These are phyloP conservation scores for Umbelopsis vinacea DNA, from an alignment of 192 early-diverging fungal species.

Conservation along the genomic window DNA sequence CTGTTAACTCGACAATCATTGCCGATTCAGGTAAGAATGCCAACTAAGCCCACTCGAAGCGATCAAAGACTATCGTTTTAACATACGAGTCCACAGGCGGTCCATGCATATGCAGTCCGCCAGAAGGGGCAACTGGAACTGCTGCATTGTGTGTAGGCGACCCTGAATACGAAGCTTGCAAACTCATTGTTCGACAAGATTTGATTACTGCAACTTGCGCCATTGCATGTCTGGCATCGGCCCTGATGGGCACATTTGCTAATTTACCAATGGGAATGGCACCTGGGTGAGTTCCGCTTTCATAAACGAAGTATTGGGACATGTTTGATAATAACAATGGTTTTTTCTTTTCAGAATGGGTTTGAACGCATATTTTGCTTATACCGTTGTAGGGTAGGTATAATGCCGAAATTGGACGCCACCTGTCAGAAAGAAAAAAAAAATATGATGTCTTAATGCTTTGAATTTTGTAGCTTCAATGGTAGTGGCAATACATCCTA, in stretches of 20 bases:
- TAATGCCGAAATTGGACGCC: not conserved
- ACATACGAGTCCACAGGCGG: conserved; percentile 50
- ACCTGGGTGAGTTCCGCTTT: conserved; percentile 54
- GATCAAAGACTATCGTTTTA: not conserved
- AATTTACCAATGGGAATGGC: conserved; percentile 83
- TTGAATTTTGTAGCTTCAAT: conserved; percentile 45
- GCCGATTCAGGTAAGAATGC: conserved; percentile 51
- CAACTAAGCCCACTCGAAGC: not conserved
- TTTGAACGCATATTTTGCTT: conserved; percentile 83
- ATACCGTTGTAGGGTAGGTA: conserved; percentile 71
- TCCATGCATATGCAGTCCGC: conserved; percentile 67
- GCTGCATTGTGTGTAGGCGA: conserved; percentile 62
- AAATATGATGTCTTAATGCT: not conserved
- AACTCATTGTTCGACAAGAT: conserved; percentile 65
- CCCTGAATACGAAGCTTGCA: conserved; percentile 62
- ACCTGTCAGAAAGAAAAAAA: not conserved
- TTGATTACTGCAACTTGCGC: conserved; percentile 75
- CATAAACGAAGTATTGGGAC: not conserved
- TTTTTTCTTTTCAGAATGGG: conserved; percentile 58
- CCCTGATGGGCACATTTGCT: conserved; percentile 69
- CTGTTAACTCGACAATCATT: conserved; percentile 75
- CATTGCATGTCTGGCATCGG: conserved; percentile 63
- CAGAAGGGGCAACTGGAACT: conserved; percentile 23
- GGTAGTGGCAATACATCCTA: conserved; percentile 73
- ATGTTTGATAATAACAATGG: not conserved